A percentile compares a stretch with the other conserved stretches of the same genome.
phyloP scores from a whole-genome alignment of 441 rosid species.

The Bruguiera hainesii region DNA sequence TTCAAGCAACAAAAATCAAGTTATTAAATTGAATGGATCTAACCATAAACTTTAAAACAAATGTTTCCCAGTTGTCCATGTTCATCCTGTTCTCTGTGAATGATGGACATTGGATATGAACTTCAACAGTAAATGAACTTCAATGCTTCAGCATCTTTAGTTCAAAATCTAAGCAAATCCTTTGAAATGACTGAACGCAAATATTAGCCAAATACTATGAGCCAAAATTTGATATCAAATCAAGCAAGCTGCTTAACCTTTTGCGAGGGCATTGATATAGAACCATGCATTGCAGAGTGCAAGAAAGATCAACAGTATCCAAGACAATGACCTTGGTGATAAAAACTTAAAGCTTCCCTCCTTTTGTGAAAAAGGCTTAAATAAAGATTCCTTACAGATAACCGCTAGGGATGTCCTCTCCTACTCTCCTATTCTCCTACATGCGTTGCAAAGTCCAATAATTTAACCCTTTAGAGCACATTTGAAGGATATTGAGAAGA shows the following conservation, averaged over 20 bases:
- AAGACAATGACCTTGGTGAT: conserved; percentile 5
- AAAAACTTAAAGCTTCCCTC: conserved; percentile 4
- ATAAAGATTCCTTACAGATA: conserved; percentile 27
- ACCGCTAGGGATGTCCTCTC: conserved; percentile 23
- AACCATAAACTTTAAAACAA: too few relatives aligned
- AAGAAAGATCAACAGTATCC: conserved; percentile 6
- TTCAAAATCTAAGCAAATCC: conserved; percentile 30
- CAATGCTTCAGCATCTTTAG: background rate
- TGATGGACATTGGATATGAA: background rate
- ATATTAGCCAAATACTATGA: conserved; percentile 12
- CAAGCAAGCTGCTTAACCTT: background rate
- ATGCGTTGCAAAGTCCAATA: conserved; percentile 18
- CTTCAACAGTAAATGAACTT: background rate
- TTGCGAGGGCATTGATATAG: background rate
- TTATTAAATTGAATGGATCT: too few relatives aligned
- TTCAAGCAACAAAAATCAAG: too few relatives aligned
- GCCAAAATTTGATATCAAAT: conserved; percentile 13
- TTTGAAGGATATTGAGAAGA: conserved; percentile 28
- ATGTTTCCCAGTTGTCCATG: too few relatives aligned
- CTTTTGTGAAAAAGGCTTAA: background rate
- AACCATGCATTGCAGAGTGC: background rate
- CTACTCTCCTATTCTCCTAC: background rate
- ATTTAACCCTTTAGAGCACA: conserved; percentile 26
- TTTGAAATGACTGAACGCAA: conserved; percentile 15
- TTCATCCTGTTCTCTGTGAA: too few relatives aligned